Percentiles rank a stretch among this genome's conserved stretches.
These are phyloP conservation scores for Xanthoparmelia taractica DNA, from an alignment of 495 filamentous ascomycete species.

Conservation along the genomic window DNA sequence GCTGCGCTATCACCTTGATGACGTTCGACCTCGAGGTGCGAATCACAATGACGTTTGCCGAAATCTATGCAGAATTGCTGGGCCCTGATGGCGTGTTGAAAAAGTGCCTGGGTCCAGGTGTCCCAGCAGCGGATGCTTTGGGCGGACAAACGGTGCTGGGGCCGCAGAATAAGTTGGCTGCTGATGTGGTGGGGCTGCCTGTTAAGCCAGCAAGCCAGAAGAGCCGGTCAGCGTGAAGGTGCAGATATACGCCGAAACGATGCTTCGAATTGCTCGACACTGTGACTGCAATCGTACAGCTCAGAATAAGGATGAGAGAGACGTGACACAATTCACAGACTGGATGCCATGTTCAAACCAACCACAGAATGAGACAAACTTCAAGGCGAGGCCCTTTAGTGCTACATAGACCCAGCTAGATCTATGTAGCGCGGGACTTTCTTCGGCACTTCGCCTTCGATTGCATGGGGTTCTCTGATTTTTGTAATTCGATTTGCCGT, in stretches of 20 bases:
- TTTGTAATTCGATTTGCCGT: too few relatives aligned
- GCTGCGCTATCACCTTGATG: neutral
- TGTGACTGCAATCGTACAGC: too few relatives aligned
- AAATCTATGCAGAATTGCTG: neutral
- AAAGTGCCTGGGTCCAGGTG: neutral
- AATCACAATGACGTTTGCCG: neutral
- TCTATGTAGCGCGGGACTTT: too few relatives aligned
- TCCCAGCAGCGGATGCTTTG: neutral
- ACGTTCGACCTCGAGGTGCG: neutral
- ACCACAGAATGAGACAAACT: too few relatives aligned
- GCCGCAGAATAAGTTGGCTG: neutral
- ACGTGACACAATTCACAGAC: too few relatives aligned
- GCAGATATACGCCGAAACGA: neutral
- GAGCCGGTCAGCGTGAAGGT: neutral
- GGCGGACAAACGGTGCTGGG: neutral
- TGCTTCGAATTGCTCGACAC: neutral
- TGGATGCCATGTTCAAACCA: too few relatives aligned
- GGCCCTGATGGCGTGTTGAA: neutral
- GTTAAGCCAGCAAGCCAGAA: too few relatives aligned
- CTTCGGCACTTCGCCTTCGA: too few relatives aligned
- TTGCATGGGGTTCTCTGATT: too few relatives aligned
- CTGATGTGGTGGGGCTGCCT: neutral
- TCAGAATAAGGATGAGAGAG: neutral
- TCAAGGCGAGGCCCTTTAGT: too few relatives aligned
- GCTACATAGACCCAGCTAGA: too few relatives aligned